These are phyloP conservation scores for Tolypocladium endophyticum DNA, from an alignment of 2,329 filamentous ascomycete genomes.

Conservation along the genomic window DNA sequence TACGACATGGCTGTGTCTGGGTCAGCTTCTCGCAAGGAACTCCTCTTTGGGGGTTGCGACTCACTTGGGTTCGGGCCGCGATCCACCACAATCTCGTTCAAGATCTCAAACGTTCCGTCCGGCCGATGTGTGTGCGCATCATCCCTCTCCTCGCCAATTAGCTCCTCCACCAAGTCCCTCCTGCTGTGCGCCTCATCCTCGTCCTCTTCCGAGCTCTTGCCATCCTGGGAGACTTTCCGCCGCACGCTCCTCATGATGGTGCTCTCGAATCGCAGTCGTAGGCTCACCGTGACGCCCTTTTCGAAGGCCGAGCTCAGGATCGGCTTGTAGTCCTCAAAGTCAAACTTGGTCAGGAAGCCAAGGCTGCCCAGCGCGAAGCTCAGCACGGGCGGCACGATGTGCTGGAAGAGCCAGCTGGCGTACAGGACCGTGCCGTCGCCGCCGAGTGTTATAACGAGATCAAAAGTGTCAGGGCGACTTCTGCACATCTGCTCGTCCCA, in stretches of 20 bases:
- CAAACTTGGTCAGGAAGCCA: slow-evolving; percentile 93
- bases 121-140: slow-evolving; percentile 78
- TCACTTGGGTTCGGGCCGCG: slow-evolving; percentile 84
- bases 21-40: not conserved
- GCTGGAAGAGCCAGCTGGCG: slow-evolving; percentile 93
- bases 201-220: slow-evolving; percentile 20
- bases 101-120: slow-evolving; percentile 75
- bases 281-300: slow-evolving; percentile 78
- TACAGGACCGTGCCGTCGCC: slow-evolving; percentile 97
- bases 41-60: slow-evolving; percentile 18
- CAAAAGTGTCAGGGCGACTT: slow-evolving; percentile 73
- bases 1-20: slow-evolving; percentile 64
- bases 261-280: slow-evolving; percentile 83
- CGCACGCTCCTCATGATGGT: slow-evolving; percentile 77
- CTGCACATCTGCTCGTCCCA: slow-evolving; percentile 77
- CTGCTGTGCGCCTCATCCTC: slow-evolving; percentile 25
- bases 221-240: slow-evolving; percentile 20
- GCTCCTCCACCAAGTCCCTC: slow-evolving; percentile 75
- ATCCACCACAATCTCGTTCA: slow-evolving; percentile 96
- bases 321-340: slow-evolving; percentile 64
- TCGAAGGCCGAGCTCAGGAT: slow-evolving; percentile 64
- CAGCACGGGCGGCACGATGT: slow-evolving; percentile 84
- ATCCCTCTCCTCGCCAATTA: slow-evolving; percentile 77
- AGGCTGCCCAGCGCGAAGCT: slow-evolving; percentile 87
- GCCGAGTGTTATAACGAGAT: slow-evolving; percentile 85